Base-by-base conservation (phyloP, 2,329 filamentous ascomycete genomes). In the Trichothecium roseum region DNA sequence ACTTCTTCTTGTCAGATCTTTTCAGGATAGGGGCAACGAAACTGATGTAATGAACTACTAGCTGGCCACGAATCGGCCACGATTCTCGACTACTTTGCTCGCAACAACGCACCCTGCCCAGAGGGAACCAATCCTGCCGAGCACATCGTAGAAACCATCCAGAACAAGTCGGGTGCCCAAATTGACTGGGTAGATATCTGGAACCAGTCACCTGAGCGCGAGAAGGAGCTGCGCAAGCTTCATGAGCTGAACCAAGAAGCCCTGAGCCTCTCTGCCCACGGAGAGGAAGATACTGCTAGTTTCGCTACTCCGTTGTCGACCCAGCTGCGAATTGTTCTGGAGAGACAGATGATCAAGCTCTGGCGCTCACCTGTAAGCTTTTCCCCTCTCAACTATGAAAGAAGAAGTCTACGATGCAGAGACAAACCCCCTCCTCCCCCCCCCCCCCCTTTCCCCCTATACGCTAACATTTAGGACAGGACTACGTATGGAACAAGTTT, bases 171-270 rank as follows among this genome's bases (percentile, higher is more conserved):
- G 29, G 64, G 65, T 3, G 63, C 67, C 27, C 26, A 37, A 1
- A 39, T 49, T 13, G 48, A 50, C 30, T 51, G 48, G 49, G 41
- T 42, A 12, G 64, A 81, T 29, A 70, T 81, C 44, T 84, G 80
- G 80, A 61, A 63, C 32, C 66, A 69, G 27, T 82, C 78, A 0
- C 55, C 70, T 2, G 66, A 81, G 43, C 68, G 72, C 41, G 17
- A 38, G 4, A 54, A 59, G 4, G 51, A 60, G 2, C 55, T 79
- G 14, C 50, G 74, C 2, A 53, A 66, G 13, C 35, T 51, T 17
- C 41, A 43, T 13, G 74, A 81, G 47, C 77, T 84, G 28, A 66
- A 75, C 6, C 67, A 80, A 38, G 71, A 72, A 43, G 50, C 64
- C 2, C 15, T 33, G n/a, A 18, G 15, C 31, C 16, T 8, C 6